These are phyloP conservation scores for Alloascoidea africana DNA, from an alignment of 805 yeast genomes.

Conservation along the genomic window DNA sequence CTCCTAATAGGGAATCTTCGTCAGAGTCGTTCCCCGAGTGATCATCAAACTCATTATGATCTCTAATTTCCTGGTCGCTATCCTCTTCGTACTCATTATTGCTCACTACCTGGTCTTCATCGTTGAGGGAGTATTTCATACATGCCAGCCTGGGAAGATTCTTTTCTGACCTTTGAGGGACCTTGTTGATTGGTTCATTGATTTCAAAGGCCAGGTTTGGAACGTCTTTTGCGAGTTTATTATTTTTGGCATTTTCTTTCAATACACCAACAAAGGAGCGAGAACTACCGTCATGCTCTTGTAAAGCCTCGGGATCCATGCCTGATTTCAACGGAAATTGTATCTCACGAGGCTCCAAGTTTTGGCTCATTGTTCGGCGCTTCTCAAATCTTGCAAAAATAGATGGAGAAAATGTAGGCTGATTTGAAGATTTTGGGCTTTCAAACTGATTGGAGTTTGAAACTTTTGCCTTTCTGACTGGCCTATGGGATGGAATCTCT, in stretches of 20 bases:
- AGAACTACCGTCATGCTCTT: too few species aligned
- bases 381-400: background rate
- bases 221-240: background rate
- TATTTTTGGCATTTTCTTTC: background rate
- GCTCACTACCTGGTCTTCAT: background rate
- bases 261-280: background rate
- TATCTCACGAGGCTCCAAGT: background rate
- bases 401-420: background rate
- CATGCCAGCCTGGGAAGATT: too few species aligned
- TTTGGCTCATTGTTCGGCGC: background rate
- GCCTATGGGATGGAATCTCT: too few species aligned
- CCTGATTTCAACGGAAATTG: background rate
- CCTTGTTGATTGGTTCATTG: background rate
- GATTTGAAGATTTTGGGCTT: background rate
- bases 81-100: background rate
- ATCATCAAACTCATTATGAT: background rate
- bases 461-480: too few species aligned
- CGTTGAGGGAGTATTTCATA: too few species aligned
- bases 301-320: background rate
- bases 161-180: background rate
- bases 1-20: background rate
- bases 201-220: background rate
- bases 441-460: too few species aligned
- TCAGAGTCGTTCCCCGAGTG: too few species aligned
- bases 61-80: background rate